Evolutionary conservation across 1,284 basidiomycete species (phyloP).

Genomic region (Amylostereum areolatum): DNA sequence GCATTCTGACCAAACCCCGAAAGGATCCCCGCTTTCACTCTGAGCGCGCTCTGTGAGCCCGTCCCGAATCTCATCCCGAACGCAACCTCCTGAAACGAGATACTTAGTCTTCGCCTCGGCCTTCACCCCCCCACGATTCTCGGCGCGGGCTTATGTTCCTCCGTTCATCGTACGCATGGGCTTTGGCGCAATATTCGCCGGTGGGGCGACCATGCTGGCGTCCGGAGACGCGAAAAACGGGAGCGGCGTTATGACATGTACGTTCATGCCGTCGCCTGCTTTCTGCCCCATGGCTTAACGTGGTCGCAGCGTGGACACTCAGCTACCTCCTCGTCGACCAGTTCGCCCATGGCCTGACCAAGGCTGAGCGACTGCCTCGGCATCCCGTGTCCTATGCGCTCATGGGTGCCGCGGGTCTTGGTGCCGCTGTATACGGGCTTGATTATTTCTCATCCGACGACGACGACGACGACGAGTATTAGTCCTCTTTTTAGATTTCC

Average conservation of each 20-base stretch:
- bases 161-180: constrained; percentile 36
- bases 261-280: constrained; percentile 1
- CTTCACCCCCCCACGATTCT: constrained; percentile 26
- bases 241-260: constrained; percentile 38
- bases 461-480: constrained; percentile 8
- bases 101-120: constrained; percentile 32
- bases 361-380: constrained; percentile 26
- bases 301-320: constrained; percentile 36
- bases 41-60: constrained; percentile 19
- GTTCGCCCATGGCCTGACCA: constrained; percentile 18
- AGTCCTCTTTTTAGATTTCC: too few species aligned
- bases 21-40: constrained; percentile 14
- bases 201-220: constrained; percentile 36
- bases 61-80: too few species aligned
- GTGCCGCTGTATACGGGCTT: constrained; percentile 34
- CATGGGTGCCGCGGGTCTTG: constrained; percentile 25
- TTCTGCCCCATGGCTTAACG: neutral
- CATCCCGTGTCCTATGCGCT: constrained; percentile 29
- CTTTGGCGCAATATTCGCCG: constrained; percentile 38
- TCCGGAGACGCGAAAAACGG: constrained; percentile 38
- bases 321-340: constrained; percentile 38
- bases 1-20: constrained; percentile 4
- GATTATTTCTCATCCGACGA: constrained; percentile 31
- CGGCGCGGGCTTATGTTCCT: constrained; percentile 24
- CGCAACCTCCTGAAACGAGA: too few species aligned